Evolutionary conservation across 345 rosid genomes (phyloP).

Genomic region (Isatis tinctoria): DNA sequence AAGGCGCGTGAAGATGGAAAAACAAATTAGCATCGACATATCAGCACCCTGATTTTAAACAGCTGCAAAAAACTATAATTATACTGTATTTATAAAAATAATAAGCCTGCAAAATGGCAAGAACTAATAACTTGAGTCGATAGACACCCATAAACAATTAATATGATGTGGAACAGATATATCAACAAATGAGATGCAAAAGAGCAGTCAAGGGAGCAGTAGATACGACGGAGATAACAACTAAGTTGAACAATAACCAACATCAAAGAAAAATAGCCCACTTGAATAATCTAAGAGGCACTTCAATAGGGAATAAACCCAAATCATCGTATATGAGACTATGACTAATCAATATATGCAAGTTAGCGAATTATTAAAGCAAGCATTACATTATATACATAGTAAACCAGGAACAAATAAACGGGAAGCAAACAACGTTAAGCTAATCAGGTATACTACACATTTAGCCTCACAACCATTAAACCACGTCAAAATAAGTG

Average conservation of each 20-base stretch:
- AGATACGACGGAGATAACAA: neutral
- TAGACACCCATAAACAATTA: neutral
- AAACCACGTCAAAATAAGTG: slow-evolving; percentile 5
- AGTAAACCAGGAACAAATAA: neutral
- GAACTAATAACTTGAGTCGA: neutral
- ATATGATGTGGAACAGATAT: slow-evolving; percentile 3
- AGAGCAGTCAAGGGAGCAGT: neutral
- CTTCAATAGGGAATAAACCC: neutral
- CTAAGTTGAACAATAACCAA: neutral
- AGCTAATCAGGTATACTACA: neutral
- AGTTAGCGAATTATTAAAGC: neutral
- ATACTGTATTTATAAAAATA: neutral
- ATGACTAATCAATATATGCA: neutral
- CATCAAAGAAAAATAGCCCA: neutral
- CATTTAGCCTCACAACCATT: neutral
- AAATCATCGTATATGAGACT: neutral
- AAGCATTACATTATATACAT: neutral
- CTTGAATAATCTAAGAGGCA: neutral
- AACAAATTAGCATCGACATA: slow-evolving; percentile 3
- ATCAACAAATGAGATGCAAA: neutral
- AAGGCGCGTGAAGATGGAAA: neutral
- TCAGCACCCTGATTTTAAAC: neutral
- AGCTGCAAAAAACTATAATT: slow-evolving; percentile 1
- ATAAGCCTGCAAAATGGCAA: neutral
- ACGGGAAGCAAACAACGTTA: neutral